These are phyloP conservation scores for Mycena capillaripes DNA, from an alignment of 768 basidiomycete species.

Conservation along the genomic window DNA sequence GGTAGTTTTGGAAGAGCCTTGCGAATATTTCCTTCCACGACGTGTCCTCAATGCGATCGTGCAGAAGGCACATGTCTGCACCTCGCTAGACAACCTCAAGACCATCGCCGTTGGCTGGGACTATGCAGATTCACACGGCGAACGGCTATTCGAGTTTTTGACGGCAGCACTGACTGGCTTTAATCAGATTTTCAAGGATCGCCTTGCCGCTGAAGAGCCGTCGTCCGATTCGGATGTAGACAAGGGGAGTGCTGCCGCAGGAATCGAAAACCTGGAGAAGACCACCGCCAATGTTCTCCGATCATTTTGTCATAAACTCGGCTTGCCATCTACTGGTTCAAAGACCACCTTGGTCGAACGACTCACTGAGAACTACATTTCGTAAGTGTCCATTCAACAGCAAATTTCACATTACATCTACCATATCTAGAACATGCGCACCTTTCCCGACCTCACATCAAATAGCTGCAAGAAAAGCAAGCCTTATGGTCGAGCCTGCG, in stretches of 20 bases:
- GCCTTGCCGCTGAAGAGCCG: not conserved
- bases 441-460: not conserved
- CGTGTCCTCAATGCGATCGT: not conserved
- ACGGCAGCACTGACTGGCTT: not conserved
- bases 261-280: not conserved
- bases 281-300: not conserved
- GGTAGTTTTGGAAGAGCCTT: not conserved
- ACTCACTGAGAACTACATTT: not conserved
- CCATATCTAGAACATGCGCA: not conserved
- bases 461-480: not conserved
- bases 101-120: not conserved
- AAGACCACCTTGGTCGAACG: not conserved
- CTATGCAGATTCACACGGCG: not conserved
- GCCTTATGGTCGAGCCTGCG: not conserved
- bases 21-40: not conserved
- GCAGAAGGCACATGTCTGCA: slow-evolving; percentile 7
- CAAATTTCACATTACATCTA: not conserved
- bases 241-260: not conserved
- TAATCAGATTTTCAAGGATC: slow-evolving; percentile 4
- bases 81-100: not conserved
- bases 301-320: not conserved
- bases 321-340: not conserved
- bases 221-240: not conserved
- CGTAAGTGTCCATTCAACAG: not conserved
- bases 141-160: not conserved